A percentile compares a stretch with the other conserved stretches of the same genome.
phyloP scores from a whole-genome alignment of 2,329 filamentous ascomycete genomes.

The Ophiostoma montium region DNA sequence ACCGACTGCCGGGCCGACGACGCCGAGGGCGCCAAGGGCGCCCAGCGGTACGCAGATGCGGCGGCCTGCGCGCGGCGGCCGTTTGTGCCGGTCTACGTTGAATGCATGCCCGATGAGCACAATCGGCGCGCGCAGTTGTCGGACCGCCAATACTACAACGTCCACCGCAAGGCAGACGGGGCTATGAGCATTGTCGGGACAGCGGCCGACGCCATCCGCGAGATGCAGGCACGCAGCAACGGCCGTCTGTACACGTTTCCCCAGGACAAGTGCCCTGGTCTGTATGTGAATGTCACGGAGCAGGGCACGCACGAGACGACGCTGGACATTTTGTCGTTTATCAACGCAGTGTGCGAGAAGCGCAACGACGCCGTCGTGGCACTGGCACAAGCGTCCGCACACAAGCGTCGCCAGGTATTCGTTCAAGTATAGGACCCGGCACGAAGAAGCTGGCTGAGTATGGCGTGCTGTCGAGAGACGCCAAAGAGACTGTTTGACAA shows the following conservation, averaged over 20 bases:
- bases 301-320: slow-evolving; percentile 16
- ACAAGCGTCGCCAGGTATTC: not conserved
- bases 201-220: slow-evolving; percentile 1
- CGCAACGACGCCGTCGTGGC: slow-evolving; percentile 11
- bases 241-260: slow-evolving; percentile 10
- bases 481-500: too few species aligned
- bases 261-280: slow-evolving; percentile 2
- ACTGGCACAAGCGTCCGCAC: slow-evolving; percentile 3
- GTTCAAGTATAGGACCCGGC: not conserved
- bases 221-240: slow-evolving; percentile 5
- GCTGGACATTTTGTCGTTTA: slow-evolving; percentile 17
- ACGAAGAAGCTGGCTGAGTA: too few species aligned
- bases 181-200: slow-evolving; percentile 1
- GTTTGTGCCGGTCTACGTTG: slow-evolving; percentile 18
- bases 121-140: slow-evolving; percentile 14
- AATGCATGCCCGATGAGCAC: slow-evolving; percentile 15
- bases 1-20: slow-evolving; percentile 18
- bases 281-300: slow-evolving; percentile 17
- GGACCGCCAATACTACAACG: slow-evolving; percentile 11
- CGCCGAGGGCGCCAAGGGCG: slow-evolving; percentile 13
- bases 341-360: slow-evolving; percentile 12
- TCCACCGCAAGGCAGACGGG: slow-evolving; percentile 1
- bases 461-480: too few species aligned
- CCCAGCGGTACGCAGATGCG: slow-evolving; percentile 15
- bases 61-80: slow-evolving; percentile 15